phyloP scores from a whole-genome alignment of 2,329 filamentous ascomycete species.

The Sporothrix phasma region DNA sequence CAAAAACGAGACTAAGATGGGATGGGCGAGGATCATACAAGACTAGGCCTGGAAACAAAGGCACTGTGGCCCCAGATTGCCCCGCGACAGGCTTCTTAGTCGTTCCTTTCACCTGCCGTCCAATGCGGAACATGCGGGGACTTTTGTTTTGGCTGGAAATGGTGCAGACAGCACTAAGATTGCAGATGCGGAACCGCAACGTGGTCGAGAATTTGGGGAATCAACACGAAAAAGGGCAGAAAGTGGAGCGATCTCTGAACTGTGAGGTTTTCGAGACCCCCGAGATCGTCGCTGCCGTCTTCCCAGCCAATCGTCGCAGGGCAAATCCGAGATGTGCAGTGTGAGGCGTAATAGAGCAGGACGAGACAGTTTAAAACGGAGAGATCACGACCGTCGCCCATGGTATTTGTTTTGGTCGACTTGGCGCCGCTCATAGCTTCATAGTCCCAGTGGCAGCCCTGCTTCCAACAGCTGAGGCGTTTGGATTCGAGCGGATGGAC shows the following conservation, averaged over 20 bases:
- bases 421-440: neutral
- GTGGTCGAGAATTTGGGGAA: conserved; percentile 4
- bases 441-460: neutral
- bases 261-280: neutral
- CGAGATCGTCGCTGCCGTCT: neutral
- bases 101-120: neutral
- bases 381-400: neutral
- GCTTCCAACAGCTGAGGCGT: neutral
- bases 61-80: neutral
- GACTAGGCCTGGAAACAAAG: neutral
- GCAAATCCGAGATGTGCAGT: neutral
- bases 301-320: too few relatives aligned
- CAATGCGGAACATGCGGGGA: conserved; percentile 1
- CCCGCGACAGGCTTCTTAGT: neutral
- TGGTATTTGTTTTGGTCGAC: neutral
- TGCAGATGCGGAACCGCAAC: conserved; percentile 11
- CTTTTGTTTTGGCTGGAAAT: neutral
- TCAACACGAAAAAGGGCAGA: neutral
- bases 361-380: neutral
- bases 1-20: conserved; percentile 1
- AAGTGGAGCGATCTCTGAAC: neutral
- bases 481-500: neutral
- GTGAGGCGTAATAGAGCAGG: neutral
- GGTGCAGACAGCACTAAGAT: neutral
- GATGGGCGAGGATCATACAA: neutral